Percentiles rank a stretch among this genome's conserved stretches.
Conservation (phyloP, 2,329 filamentous ascomycete species). For the Ophiostoma sp. region DNA sequence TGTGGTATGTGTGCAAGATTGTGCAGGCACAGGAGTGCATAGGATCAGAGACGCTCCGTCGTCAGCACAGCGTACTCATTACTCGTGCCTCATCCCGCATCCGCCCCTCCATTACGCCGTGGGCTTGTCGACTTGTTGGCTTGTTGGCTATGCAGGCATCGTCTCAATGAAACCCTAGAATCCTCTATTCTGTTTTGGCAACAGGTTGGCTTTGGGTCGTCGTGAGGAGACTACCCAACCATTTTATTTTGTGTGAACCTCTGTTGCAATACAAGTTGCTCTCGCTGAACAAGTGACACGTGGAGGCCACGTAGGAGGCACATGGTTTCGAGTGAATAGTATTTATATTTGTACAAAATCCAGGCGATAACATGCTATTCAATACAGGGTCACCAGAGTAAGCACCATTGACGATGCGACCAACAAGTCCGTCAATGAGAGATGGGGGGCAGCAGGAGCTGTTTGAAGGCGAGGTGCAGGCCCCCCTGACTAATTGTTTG, state of each 20-base stretch:
- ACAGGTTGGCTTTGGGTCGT: neutral
- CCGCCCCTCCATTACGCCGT: neutral
- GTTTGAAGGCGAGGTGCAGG: neutral
- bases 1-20: neutral
- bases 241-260: neutral
- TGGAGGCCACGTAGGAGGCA: constrained; percentile 5
- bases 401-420: neutral
- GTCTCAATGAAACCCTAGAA: neutral
- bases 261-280: neutral
- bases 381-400: neutral
- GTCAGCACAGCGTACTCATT: neutral
- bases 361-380: neutral
- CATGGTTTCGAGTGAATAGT: neutral
- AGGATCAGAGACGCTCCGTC: neutral
- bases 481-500: neutral
- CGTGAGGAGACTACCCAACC: neutral
- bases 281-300: neutral
- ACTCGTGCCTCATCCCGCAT: neutral
- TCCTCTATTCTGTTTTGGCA: neutral
- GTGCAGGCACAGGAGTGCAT: neutral
- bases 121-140: neutral
- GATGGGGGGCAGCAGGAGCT: neutral
- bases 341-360: neutral
- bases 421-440: neutral
- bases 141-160: neutral